Evolutionary conservation across 2,329 filamentous ascomycete species (phyloP).

Genomic region (Cladosporium austrohemisphaericum): DNA sequence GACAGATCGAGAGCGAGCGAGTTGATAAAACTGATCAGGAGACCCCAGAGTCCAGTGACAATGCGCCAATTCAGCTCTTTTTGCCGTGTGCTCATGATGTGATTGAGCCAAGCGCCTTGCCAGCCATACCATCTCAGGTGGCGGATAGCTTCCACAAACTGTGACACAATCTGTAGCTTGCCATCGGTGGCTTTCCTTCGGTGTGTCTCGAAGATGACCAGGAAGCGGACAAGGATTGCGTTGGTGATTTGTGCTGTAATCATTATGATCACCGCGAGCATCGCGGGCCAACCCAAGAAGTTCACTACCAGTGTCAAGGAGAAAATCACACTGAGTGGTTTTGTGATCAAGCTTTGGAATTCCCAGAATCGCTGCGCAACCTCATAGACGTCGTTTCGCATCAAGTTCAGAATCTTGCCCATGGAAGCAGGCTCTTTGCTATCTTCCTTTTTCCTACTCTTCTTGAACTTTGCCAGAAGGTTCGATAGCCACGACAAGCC

Average conservation of each 20-base stretch:
- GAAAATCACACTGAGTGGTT: slow-evolving; percentile 71
- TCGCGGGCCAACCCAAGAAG: slow-evolving; percentile 74
- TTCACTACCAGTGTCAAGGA: slow-evolving; percentile 71
- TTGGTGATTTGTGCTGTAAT: slow-evolving; percentile 65
- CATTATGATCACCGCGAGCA: slow-evolving; percentile 63
- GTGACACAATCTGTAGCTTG: slow-evolving; percentile 74
- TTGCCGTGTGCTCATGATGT: slow-evolving; percentile 65
- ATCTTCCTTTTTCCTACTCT: slow-evolving; percentile 28
- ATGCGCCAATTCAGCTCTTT: slow-evolving; percentile 65
- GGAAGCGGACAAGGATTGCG: slow-evolving; percentile 59
- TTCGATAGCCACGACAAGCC: slow-evolving; percentile 2
- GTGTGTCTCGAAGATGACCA: slow-evolving; percentile 66
- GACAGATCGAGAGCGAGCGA: slow-evolving; percentile 69
- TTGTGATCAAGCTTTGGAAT: slow-evolving; percentile 69
- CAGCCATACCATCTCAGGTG: slow-evolving; percentile 79
- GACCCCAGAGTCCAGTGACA: slow-evolving; percentile 59
- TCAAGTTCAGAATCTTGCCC: slow-evolving; percentile 85
- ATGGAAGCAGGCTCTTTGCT: slow-evolving; percentile 66
- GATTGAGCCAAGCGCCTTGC: slow-evolving; percentile 69
- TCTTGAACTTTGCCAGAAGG: slow-evolving; percentile 16
- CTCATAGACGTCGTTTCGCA: slow-evolving; percentile 77
- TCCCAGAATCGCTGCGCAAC: slow-evolving; percentile 84
- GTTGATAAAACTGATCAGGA: slow-evolving; percentile 66
- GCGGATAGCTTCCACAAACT: slow-evolving; percentile 82
- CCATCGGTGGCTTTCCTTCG: slow-evolving; percentile 72